A percentile compares a stretch with the other conserved stretches of the same genome.
Conservation (phyloP, 2,329 filamentous ascomycete species). For the Leptographium wingfieldii region DNA sequence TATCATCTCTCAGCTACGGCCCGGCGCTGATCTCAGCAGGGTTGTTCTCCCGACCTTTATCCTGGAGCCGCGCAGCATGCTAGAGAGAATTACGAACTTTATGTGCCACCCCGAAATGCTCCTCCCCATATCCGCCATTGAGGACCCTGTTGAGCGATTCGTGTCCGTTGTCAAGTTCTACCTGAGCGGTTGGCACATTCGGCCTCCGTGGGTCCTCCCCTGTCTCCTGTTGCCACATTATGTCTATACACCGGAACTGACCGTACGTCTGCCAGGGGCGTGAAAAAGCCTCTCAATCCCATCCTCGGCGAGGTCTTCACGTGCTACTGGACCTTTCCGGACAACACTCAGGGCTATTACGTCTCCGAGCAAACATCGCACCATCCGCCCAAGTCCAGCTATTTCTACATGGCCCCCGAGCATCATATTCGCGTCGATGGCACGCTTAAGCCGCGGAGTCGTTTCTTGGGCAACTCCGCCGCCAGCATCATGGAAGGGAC, state of each 20-base stretch:
- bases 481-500: conserved; percentile 98
- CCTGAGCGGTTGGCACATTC: conserved; percentile 96
- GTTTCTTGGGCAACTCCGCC: conserved; percentile 91
- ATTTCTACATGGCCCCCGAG: conserved; percentile 95
- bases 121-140: conserved; percentile 71
- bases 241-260: neutral
- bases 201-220: conserved; percentile 61
- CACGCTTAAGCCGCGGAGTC: conserved; percentile 86
- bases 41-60: conserved; percentile 97
- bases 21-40: conserved; percentile 86
- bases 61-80: conserved; percentile 91
- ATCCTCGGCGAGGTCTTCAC: conserved; percentile 91
- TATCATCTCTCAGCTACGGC: conserved; percentile 93
- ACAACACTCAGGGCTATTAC: conserved; percentile 82
- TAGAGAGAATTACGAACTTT: conserved; percentile 98
- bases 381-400: conserved; percentile 95
- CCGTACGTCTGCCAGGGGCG: conserved; percentile 49
- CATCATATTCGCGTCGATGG: conserved; percentile 93
- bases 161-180: conserved; percentile 97
- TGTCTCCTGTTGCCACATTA: neutral
- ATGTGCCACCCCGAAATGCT: conserved; percentile 98
- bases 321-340: conserved; percentile 87
- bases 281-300: conserved; percentile 96
- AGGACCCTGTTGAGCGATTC: conserved; percentile 82
- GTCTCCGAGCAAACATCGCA: conserved; percentile 96